Conservation (phyloP, 371 early-diverging fungal genomes). For the Chytridium lagenaria region DNA sequence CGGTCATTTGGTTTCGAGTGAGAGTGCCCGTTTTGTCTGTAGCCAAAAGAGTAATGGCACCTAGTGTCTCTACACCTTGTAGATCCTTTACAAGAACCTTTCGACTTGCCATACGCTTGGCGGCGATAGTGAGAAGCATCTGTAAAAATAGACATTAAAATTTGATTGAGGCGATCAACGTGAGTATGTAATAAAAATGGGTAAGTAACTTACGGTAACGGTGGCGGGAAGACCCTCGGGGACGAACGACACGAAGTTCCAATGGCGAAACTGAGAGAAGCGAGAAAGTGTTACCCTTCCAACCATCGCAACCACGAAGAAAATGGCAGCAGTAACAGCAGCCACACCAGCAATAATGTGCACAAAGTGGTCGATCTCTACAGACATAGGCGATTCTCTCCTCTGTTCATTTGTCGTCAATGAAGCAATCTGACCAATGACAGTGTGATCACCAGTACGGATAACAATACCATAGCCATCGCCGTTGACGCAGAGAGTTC, state of each 20-base stretch:
- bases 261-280: constrained; percentile 63
- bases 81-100: constrained; percentile 93
- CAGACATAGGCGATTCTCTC: constrained; percentile 71
- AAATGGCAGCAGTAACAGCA: constrained; percentile 70
- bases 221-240: constrained; percentile 91
- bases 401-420: constrained; percentile 77
- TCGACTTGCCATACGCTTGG: constrained; percentile 85
- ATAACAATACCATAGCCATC: constrained; percentile 91
- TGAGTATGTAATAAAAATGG: too few species aligned
- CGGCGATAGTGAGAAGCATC: constrained; percentile 91
- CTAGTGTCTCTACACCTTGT: constrained; percentile 92
- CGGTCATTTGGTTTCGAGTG: constrained; percentile 93
- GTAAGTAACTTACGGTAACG: too few species aligned
- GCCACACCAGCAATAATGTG: too few species aligned
- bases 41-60: constrained; percentile 89
- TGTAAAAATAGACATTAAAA: too few species aligned
- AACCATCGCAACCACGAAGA: constrained; percentile 82
- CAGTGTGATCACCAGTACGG: constrained; percentile 87
- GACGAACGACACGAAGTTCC: constrained; percentile 80
- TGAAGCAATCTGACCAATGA: constrained; percentile 91
- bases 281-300: too few species aligned
- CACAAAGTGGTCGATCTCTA: constrained; percentile 79
- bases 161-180: too few species aligned
- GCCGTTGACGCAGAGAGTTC: constrained; percentile 85
- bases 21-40: constrained; percentile 96